These are phyloP conservation scores for Termitomyces bulborhizus DNA, from an alignment of 768 basidiomycete genomes.

Conservation along the genomic window DNA sequence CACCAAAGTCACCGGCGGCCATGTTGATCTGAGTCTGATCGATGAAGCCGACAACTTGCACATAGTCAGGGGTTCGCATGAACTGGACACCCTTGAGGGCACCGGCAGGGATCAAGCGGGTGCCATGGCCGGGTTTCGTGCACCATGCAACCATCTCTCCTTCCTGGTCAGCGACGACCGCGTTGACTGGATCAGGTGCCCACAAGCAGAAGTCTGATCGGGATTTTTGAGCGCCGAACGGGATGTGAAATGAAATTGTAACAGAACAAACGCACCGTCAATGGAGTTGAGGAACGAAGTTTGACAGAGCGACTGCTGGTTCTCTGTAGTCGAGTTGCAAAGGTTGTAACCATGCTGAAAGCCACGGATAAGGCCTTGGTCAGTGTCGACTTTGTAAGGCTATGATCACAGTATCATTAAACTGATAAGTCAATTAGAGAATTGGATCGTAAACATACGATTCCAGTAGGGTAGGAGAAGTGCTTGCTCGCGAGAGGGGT, in stretches of 20 bases:
- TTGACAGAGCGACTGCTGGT: constrained; percentile 53
- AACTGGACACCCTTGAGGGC: constrained; percentile 52
- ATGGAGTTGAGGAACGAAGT: constrained; percentile 52
- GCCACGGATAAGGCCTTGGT: constrained; percentile 25
- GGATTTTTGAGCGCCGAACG: neutral
- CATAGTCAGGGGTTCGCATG: constrained; percentile 45
- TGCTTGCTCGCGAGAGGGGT: constrained; percentile 41
- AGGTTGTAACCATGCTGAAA: constrained; percentile 58
- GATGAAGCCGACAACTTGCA: constrained; percentile 50
- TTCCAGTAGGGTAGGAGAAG: constrained; percentile 35
- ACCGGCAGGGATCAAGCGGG: constrained; percentile 55
- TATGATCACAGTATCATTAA: constrained; percentile 7
- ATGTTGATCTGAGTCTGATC: constrained; percentile 54
- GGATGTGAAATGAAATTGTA: neutral
- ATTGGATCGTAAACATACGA: constrained; percentile 26
- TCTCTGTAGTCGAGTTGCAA: constrained; percentile 64
- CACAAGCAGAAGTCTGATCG: constrained; percentile 53
- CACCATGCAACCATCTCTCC: constrained; percentile 64
- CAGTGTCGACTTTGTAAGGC: constrained; percentile 33
- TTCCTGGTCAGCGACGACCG: constrained; percentile 51
- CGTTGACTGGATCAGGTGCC: constrained; percentile 40
- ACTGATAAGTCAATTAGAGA: neutral
- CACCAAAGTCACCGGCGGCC: constrained; percentile 45
- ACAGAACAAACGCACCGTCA: constrained; percentile 32
- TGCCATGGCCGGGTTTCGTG: constrained; percentile 54